A percentile compares a stretch with the other conserved stretches of the same genome.
These are phyloP conservation scores for Salicornia ramosissima DNA, from an alignment of 148 eudicot genomes.

Conservation along the genomic window DNA sequence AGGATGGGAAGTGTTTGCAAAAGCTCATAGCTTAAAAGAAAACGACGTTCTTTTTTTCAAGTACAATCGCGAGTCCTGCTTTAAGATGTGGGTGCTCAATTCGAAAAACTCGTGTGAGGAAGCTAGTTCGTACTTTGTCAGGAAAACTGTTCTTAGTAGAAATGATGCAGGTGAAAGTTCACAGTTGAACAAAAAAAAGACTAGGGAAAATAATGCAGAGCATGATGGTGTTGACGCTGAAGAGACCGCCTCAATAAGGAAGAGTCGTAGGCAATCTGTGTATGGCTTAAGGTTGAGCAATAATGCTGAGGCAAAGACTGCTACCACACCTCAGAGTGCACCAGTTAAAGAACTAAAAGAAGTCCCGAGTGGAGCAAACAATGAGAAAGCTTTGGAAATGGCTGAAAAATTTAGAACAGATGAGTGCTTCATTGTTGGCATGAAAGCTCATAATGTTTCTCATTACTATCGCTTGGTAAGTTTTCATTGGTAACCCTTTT, in stretches of 20 bases:
- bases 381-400: constrained; percentile 1
- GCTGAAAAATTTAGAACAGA: background rate
- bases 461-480: constrained; percentile 18
- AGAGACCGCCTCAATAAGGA: constrained; percentile 11
- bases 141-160: constrained; percentile 3
- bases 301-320: background rate
- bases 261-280: background rate
- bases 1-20: constrained; percentile 29
- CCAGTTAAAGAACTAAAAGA: background rate
- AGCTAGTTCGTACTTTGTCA: constrained; percentile 29
- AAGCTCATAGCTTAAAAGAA: constrained; percentile 23
- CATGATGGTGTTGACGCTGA: constrained; percentile 5
- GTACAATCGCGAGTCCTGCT: constrained; percentile 25
- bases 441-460: constrained; percentile 12
- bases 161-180: background rate
- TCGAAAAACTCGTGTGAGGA: constrained; percentile 24
- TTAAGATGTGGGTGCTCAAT: constrained; percentile 22
- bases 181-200: constrained; percentile 7
- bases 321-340: background rate
- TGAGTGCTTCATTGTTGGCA: constrained; percentile 13
- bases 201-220: background rate
- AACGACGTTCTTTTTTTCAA: constrained; percentile 28
- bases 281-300: constrained; percentile 4
- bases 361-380: constrained; percentile 10
- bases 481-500: background rate